These are phyloP conservation scores for Trypanosoma cruzi DNA, from an alignment of 208 protist genomes.

Conservation along the genomic window DNA sequence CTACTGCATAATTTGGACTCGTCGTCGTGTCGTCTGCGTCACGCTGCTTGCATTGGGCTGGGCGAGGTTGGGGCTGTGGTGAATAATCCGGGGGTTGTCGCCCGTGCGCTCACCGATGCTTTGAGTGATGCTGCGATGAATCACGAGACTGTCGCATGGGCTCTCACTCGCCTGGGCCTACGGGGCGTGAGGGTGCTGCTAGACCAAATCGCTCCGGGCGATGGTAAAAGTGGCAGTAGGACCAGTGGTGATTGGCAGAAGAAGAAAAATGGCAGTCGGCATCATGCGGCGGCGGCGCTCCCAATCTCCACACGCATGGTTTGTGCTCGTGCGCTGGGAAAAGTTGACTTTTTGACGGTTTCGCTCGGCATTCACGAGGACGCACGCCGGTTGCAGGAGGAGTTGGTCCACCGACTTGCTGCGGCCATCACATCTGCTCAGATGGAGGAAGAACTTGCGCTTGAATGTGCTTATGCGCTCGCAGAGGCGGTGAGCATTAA, in stretches of 20 bases:
- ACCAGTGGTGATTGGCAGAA: not conserved
- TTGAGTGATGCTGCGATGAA: conserved; percentile 28
- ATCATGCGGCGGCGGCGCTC: conserved; percentile 12
- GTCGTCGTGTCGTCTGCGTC: conserved; percentile 46
- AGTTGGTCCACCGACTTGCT: conserved; percentile 43
- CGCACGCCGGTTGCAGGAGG: conserved; percentile 31
- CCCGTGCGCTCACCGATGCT: conserved; percentile 7
- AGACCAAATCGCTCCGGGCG: not conserved
- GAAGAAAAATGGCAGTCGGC: not conserved
- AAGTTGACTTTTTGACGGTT: conserved; percentile 29
- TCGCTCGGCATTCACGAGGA: conserved; percentile 23
- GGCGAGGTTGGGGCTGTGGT: conserved; percentile 37
- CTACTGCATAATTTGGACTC: conserved; percentile 34
- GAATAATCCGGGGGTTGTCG: conserved; percentile 14
- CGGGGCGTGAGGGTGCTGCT: conserved; percentile 44
- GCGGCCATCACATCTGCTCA: conserved; percentile 30
- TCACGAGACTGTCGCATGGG: conserved; percentile 50
- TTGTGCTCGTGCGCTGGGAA: conserved; percentile 39
- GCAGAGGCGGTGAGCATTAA: conserved; percentile 10
- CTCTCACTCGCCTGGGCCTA: conserved; percentile 48
- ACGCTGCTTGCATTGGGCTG: conserved; percentile 60
- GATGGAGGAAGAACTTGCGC: conserved; percentile 50
- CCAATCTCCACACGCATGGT: conserved; percentile 35
- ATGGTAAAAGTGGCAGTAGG: not conserved
- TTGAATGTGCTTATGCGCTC: conserved; percentile 59